phyloP scores from a whole-genome alignment of 2,329 filamentous ascomycete species.

The Cladosporium cucumerinum region DNA sequence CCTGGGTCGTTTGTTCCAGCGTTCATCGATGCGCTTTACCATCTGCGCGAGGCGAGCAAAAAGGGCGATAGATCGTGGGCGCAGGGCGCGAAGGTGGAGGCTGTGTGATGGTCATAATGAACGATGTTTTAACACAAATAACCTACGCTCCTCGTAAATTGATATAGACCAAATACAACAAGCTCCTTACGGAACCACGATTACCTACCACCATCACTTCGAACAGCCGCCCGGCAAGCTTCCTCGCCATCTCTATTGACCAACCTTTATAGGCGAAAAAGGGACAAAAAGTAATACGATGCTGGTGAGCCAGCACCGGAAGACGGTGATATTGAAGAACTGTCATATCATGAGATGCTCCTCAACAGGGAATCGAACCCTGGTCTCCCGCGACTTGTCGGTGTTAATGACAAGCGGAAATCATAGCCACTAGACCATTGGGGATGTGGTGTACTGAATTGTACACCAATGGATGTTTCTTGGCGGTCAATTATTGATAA shows the following conservation, averaged over 20 bases:
- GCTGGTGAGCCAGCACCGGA: constrained; percentile 2
- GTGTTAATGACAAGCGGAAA: constrained; percentile 35
- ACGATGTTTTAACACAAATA: not conserved
- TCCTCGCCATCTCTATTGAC: too few relatives aligned
- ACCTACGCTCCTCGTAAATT: not conserved
- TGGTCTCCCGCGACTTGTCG: constrained; percentile 10
- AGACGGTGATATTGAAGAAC: not conserved
- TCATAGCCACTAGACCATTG: constrained; percentile 37
- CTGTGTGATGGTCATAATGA: not conserved
- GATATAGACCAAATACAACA: not conserved
- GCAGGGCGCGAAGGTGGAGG: constrained; percentile 48
- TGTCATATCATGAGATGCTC: too few relatives aligned
- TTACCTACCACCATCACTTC: too few relatives aligned
- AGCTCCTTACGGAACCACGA: not conserved
- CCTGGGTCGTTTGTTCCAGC: constrained; percentile 84
- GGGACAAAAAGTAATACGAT: not conserved
- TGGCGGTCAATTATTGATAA: too few relatives aligned
- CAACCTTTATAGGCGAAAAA: too few relatives aligned
- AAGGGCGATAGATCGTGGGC: constrained; percentile 53
- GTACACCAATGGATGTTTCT: constrained; percentile 1
- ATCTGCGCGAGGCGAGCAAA: constrained; percentile 47
- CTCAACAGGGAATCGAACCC: not conserved
- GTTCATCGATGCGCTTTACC: constrained; percentile 70
- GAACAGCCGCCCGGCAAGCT: too few relatives aligned
- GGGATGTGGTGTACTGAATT: constrained; percentile 16